Base-by-base conservation (phyloP, 2,329 filamentous ascomycete genomes). In the Pseudocercospora vitis region DNA sequence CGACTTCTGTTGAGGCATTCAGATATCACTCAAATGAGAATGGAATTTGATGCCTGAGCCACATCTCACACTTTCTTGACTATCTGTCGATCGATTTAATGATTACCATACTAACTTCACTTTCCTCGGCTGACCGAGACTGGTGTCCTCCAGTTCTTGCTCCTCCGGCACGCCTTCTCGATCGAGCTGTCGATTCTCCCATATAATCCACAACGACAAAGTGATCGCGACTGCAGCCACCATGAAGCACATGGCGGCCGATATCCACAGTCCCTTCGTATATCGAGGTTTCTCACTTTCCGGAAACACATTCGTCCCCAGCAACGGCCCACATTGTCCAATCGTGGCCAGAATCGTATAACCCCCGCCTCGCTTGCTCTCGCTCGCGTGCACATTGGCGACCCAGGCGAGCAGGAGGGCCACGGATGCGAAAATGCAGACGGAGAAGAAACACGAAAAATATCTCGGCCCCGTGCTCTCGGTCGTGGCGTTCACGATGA, bases 311-410 rank as follows among this genome's bases (percentile, higher is more conserved):
- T 83, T 78, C 2, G 84, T 52, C 1, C 79, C 79, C 0, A 81
- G 63, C 2, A 82, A 70, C 1, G 89, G 89, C 0, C 89, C 89
- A 58, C 85, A 86, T 72, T 95, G 89, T 1, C 73, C 73, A 7
- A 74, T 60, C 1, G 68, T 73, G n/a, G 65, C 66, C 24, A 76
- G 58, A 24, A 76, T 70, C 5, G 65, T 63, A 35, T 67, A 70
- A 1, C 67, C 71, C 1, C 71, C 71, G 0, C 68, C 68, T 4
- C 71, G 58, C 57, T 70, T 73, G 16, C 65, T 69, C 57, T 72
- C 71, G 7, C 68, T 72, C 2, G 61, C 62, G 44, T 74, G 68
- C 18, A 69, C 69, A 53, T 72, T 75, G 11, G 64, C 68, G 12
- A 67, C 66, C 73, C 73, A 72, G 1, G 69, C 64, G 46, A 74